A percentile compares a stretch with the other conserved stretches of the same genome.
Conservation (phyloP, 202 grass and related monocot genomes). For the Setaria viridis region DNA sequence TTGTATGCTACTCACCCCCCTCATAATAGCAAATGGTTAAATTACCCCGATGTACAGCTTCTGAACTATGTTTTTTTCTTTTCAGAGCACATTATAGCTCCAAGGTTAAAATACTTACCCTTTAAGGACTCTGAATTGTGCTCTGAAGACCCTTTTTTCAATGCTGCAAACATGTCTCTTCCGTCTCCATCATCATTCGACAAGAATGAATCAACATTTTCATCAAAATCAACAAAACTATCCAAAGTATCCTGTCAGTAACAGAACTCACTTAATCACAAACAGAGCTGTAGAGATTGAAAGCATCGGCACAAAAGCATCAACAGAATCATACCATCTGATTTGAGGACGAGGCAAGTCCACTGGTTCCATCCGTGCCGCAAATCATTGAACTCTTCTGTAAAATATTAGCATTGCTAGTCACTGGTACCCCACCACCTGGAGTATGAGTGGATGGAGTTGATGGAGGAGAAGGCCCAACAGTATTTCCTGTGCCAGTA, state of each 20-base stretch:
- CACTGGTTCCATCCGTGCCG: constrained; percentile 66
- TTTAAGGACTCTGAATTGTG: constrained; percentile 78
- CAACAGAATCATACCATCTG: constrained; percentile 72
- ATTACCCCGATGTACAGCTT: constrained; percentile 17
- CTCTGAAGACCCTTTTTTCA: constrained; percentile 86
- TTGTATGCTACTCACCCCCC: not conserved
- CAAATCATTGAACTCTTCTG: constrained; percentile 82
- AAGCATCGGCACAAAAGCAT: constrained; percentile 39
- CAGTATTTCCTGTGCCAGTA: constrained; percentile 90
- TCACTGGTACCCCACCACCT: constrained; percentile 67
- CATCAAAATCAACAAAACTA: constrained; percentile 88
- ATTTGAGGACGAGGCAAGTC: constrained; percentile 85
- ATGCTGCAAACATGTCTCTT: constrained; percentile 82
- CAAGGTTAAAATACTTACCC: constrained; percentile 52
- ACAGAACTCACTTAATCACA: constrained; percentile 46
- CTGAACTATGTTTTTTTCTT: constrained; percentile 20
- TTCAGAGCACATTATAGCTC: constrained; percentile 27
- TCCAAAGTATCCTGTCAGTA: constrained; percentile 87
- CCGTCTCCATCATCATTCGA: constrained; percentile 88
- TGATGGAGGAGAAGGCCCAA: constrained; percentile 84
- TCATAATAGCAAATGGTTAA: not conserved
- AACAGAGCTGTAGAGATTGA: constrained; percentile 23
- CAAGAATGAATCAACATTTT: constrained; percentile 96
- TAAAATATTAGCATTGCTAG: constrained; percentile 63
- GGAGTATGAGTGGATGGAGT: constrained; percentile 95